Evolutionary conservation across 2,329 filamentous ascomycete genomes (phyloP), one percentile per base, ranked within the genome.

Genomic region (Cryphonectria carpinicola): DNA sequence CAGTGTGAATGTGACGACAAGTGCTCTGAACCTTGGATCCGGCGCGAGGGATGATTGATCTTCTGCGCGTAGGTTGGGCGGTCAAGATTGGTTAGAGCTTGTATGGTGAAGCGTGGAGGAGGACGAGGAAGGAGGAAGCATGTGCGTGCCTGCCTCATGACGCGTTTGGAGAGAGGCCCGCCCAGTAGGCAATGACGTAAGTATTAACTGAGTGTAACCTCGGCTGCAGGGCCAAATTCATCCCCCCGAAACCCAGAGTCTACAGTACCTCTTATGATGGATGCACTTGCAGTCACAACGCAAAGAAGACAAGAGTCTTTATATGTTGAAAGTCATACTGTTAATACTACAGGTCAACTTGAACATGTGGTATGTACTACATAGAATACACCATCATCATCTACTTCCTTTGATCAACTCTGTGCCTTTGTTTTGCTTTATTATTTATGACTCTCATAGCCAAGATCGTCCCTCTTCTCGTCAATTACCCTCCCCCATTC

Each of bases 401-500:
- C 46, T n/a, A 10, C 22, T 49, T n/a, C 46, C 22, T 11, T 22
- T 49, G 2, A 49, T 49, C 8, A 3, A 22, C 46, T 49, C 22
- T 49, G 3, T 39, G 10, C 8, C 22, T 22, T 49, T n/a, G 7
- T 1, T n/a, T n/a, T 39, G 6, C 22, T 60, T 32, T 32, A 32
- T n/a, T 63, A 56, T 54, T 65, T 63, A 3, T 11, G 35, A 52
- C 17, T 37, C 46, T 67, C 49, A 19, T 60, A 54, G 28, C 65
- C 56, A 71, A 52, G 35, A 75, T 75, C 79, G n/a, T 86, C 83
- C 72, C 86, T 79, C 54, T 81, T 77, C 76, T 94, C 91, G 79
- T 92, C 87, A 32, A 91, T 86, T 61, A 94, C 77, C 72, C 92
- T 82, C 2, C 86, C 92, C 91, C 92, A 96, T 82, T 96, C 93